Percentiles rank a stretch among this genome's conserved stretches.
Evolutionary conservation across 83 land plant genomes (phyloP).

Genomic region (Diphasiastrum complanatum): DNA sequence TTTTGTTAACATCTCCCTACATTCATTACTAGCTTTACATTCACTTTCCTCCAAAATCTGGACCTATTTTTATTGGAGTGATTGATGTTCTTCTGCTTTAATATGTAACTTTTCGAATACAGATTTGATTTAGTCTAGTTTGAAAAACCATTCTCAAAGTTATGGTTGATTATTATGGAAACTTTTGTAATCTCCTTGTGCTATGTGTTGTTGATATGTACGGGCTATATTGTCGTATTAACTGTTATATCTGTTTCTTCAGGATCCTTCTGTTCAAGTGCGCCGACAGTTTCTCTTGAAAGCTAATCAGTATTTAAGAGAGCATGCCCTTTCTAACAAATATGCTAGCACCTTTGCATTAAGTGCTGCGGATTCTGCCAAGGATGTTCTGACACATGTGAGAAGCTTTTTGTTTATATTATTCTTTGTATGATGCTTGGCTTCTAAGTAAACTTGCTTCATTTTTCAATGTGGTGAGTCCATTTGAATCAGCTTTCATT

Average conservation of each 20-base stretch:
- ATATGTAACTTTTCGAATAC: constrained; percentile 6
- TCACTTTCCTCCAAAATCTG: no score
- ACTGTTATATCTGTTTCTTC: constrained; percentile 3
- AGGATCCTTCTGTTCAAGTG: constrained; percentile 47
- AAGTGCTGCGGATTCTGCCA: constrained; percentile 25
- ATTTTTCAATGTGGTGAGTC: neutral
- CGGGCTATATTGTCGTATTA: no score
- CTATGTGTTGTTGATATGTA: no score
- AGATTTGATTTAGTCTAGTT: neutral
- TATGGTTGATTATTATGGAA: no score
- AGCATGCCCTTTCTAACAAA: constrained; percentile 47
- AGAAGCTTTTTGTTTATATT: neutral
- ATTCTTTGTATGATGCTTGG: neutral
- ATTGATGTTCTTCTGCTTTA: no score
- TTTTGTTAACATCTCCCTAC: no score
- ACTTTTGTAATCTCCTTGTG: no score
- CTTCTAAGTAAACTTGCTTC: neutral
- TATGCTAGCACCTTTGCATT: constrained; percentile 60
- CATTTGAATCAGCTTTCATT: neutral
- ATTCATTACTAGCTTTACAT: no score
- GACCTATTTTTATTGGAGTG: no score
- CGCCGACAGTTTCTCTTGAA: constrained; percentile 50
- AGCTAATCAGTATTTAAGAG: constrained; percentile 61
- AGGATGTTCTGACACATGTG: constrained; percentile 44
- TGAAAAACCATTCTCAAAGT: no score